A percentile compares a stretch with the other conserved stretches of the same genome.
These are phyloP conservation scores for Venturia nashicola DNA, from an alignment of 2,329 filamentous ascomycete genomes.

Conservation along the genomic window DNA sequence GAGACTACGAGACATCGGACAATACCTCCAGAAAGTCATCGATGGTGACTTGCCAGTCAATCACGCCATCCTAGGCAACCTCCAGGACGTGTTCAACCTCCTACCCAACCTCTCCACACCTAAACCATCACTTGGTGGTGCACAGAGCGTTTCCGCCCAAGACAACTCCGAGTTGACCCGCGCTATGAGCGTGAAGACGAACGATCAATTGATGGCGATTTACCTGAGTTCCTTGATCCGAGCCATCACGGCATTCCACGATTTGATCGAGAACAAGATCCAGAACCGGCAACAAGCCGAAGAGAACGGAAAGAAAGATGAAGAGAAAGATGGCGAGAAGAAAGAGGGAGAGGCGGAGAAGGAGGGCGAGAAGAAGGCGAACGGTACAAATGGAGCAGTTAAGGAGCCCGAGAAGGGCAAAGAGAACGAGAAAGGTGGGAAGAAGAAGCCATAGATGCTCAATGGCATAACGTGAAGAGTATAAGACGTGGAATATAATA, in stretches of 20 bases:
- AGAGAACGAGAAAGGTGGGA: slow-evolving; percentile 44
- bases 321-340: slow-evolving; percentile 52
- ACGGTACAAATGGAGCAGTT: slow-evolving; percentile 26
- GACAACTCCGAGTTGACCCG: slow-evolving; percentile 80
- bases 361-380: slow-evolving; percentile 29
- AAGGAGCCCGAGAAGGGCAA: slow-evolving; percentile 44
- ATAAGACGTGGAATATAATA: neutral
- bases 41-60: slow-evolving; percentile 89
- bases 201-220: slow-evolving; percentile 97
- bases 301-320: slow-evolving; percentile 51
- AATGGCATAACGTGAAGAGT: neutral
- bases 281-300: slow-evolving; percentile 96
- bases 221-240: slow-evolving; percentile 94
- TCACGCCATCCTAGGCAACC: slow-evolving; percentile 90
- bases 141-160: slow-evolving; percentile 36
- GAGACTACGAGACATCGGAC: slow-evolving; percentile 85
- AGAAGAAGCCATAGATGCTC: slow-evolving; percentile 6
- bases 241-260: slow-evolving; percentile 97
- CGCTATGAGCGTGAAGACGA: slow-evolving; percentile 98
- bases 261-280: slow-evolving; percentile 99
- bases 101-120: slow-evolving; percentile 90
- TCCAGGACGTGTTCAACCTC: slow-evolving; percentile 99
- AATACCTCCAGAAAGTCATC: slow-evolving; percentile 91
- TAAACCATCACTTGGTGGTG: slow-evolving; percentile 42
- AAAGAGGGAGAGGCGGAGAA: slow-evolving; percentile 36